Evolutionary conservation across 1,284 basidiomycete species (phyloP).

Genomic region (Cutaneotrichosporon spelunceum): DNA sequence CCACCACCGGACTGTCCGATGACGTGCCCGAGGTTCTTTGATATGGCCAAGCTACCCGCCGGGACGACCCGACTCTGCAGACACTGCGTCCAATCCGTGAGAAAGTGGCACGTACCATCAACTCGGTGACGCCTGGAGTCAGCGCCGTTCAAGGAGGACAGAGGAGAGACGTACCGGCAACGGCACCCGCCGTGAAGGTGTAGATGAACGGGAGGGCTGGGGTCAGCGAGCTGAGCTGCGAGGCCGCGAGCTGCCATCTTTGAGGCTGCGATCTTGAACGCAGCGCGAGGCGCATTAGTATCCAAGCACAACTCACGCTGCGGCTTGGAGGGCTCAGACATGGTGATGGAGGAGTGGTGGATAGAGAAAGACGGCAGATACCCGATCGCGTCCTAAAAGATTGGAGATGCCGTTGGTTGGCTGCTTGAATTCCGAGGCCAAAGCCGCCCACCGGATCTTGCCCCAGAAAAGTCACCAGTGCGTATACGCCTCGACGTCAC

Average conservation of each 20-base stretch:
- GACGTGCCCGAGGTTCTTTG: background rate
- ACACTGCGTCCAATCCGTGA: no score
- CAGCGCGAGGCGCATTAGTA: no score
- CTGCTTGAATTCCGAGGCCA: background rate
- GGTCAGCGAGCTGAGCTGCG: slow-evolving; percentile 5
- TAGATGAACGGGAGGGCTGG: slow-evolving; percentile 68
- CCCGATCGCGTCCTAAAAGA: no score
- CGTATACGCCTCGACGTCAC: no score
- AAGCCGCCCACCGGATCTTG: slow-evolving; percentile 2
- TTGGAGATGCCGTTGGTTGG: background rate
- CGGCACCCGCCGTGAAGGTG: slow-evolving; percentile 85
- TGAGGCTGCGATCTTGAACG: slow-evolving; percentile 9
- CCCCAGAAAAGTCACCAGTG: background rate
- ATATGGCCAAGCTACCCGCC: no score
- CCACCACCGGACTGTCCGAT: background rate
- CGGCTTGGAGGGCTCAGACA: background rate
- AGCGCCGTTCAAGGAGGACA: background rate
- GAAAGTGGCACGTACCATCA: slow-evolving; percentile 83
- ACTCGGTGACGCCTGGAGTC: slow-evolving; percentile 63
- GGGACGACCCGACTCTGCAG: no score
- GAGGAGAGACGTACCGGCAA: slow-evolving; percentile 60
- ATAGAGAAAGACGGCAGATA: background rate
- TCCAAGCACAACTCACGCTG: no score
- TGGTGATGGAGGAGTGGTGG: background rate
- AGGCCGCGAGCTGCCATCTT: no score